A percentile compares a stretch with the other conserved stretches of the same genome.
These are phyloP conservation scores for Coniochaeta pulveracea DNA, from an alignment of 2,329 filamentous ascomycete species.

Conservation along the genomic window DNA sequence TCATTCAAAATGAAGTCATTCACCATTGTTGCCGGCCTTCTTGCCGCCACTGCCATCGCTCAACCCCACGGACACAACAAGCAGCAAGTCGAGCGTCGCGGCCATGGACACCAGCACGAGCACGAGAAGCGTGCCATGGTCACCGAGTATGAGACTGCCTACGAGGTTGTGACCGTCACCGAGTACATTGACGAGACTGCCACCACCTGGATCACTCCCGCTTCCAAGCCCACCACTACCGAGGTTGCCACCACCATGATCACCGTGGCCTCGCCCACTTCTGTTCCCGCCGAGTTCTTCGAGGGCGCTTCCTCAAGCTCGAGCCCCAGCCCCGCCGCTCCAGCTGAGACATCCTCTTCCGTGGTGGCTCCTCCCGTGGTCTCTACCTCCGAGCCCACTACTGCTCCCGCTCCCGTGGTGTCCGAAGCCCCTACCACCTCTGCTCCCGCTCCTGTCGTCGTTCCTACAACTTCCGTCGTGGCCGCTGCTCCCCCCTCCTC, in stretches of 20 bases:
- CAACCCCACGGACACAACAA: constrained; percentile 30
- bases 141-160: constrained; percentile 32
- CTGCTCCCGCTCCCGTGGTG: constrained; percentile 11
- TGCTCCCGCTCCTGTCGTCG: constrained; percentile 14
- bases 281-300: constrained; percentile 22
- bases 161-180: constrained; percentile 40
- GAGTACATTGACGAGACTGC: constrained; percentile 34
- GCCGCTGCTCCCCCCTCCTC: constrained; percentile 12
- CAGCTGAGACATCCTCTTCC: too few species aligned
- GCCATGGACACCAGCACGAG: constrained; percentile 25
- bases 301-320: constrained; percentile 13
- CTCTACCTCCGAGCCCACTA: constrained; percentile 4
- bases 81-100: too few species aligned
- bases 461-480: constrained; percentile 14
- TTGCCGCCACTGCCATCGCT: constrained; percentile 34
- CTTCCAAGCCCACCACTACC: constrained; percentile 9
- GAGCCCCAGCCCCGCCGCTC: constrained; percentile 6
- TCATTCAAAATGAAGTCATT: constrained; percentile 29
- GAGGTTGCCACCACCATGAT: constrained; percentile 12
- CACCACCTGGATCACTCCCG: constrained; percentile 31
- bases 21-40: constrained; percentile 25
- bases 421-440: constrained; percentile 14
- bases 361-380: too few species aligned
- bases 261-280: constrained; percentile 11
- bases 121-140: constrained; percentile 30